phyloP scores from a whole-genome alignment of 805 yeast genomes.

The Alloascoidea africana region DNA sequence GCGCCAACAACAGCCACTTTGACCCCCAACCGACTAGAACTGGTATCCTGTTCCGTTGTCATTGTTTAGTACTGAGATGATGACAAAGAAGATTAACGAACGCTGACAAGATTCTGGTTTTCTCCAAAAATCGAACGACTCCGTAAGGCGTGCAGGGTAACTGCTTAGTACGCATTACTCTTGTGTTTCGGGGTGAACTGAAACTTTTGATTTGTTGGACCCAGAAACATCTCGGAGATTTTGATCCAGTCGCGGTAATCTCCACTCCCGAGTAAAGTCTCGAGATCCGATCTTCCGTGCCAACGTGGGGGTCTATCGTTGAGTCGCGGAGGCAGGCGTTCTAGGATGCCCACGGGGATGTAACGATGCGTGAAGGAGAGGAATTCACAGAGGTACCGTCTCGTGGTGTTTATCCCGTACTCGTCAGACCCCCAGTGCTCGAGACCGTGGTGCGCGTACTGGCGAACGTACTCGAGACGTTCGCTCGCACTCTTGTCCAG shows the following conservation, averaged over 20 bases:
- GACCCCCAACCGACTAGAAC: not conserved
- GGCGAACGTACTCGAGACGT: conserved; percentile 59
- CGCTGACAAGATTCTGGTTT: not conserved
- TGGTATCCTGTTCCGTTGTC: not conserved
- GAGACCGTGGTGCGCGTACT: conserved; percentile 66
- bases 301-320: conserved; percentile 92
- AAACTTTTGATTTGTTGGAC: conserved; percentile 65
- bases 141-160: conserved; percentile 4
- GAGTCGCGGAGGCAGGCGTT: conserved; percentile 71
- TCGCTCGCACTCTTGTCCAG: conserved; percentile 85
- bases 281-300: conserved; percentile 87
- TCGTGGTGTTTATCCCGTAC: conserved; percentile 75
- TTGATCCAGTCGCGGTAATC: conserved; percentile 94
- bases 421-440: conserved; percentile 98
- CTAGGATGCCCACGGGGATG: conserved; percentile 87
- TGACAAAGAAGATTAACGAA: too few relatives aligned
- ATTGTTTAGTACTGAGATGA: too few relatives aligned
- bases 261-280: conserved; percentile 71
- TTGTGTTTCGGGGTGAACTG: conserved; percentile 88
- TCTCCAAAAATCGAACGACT: not conserved
- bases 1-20: conserved; percentile 64
- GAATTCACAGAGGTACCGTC: conserved; percentile 90
- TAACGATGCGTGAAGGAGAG: conserved; percentile 89
- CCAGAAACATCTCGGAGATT: conserved; percentile 87
- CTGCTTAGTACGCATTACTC: conserved; percentile 58